Evolutionary conservation across 2,329 filamentous ascomycete genomes (phyloP).

Genomic region (Setomelanomma holmii): DNA sequence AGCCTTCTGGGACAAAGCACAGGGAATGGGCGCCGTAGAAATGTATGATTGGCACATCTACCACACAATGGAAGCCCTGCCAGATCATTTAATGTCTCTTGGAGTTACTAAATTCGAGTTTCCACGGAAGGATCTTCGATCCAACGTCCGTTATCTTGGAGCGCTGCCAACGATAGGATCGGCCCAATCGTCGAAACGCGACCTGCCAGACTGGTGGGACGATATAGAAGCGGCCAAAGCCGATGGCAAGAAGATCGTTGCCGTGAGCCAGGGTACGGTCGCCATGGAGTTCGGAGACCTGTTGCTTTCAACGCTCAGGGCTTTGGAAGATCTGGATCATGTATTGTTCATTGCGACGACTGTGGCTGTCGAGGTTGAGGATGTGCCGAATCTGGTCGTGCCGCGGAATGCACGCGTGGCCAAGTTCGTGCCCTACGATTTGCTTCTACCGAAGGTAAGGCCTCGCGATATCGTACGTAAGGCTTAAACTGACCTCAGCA

Average conservation of each 20-base stretch:
- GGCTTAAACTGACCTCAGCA: constrained; percentile 20
- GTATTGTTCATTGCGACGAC: constrained; percentile 49
- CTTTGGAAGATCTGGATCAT: constrained; percentile 52
- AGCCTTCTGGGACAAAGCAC: constrained; percentile 25
- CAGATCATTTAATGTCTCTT: constrained; percentile 42
- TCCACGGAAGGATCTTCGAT: constrained; percentile 45
- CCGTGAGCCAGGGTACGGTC: constrained; percentile 59
- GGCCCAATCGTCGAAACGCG: not conserved
- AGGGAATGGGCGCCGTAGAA: constrained; percentile 14
- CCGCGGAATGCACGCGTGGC: constrained; percentile 54
- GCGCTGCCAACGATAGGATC: constrained; percentile 25
- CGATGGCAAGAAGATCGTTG: constrained; percentile 51
- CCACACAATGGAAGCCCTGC: constrained; percentile 28
- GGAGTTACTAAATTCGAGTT: constrained; percentile 49
- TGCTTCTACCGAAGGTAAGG: constrained; percentile 47
- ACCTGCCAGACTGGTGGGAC: constrained; percentile 56
- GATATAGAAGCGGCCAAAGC: constrained; percentile 51
- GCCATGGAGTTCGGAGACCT: constrained; percentile 51
- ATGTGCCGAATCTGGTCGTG: constrained; percentile 26
- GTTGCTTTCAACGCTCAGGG: constrained; percentile 55
- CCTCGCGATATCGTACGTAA: not conserved
- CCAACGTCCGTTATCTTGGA: constrained; percentile 55
- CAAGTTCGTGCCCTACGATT: constrained; percentile 60
- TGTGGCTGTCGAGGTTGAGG: constrained; percentile 36
- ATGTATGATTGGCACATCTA: constrained; percentile 14